Base-by-base conservation (phyloP, 768 basidiomycete species). In the Suillus fuscotomentosus region DNA sequence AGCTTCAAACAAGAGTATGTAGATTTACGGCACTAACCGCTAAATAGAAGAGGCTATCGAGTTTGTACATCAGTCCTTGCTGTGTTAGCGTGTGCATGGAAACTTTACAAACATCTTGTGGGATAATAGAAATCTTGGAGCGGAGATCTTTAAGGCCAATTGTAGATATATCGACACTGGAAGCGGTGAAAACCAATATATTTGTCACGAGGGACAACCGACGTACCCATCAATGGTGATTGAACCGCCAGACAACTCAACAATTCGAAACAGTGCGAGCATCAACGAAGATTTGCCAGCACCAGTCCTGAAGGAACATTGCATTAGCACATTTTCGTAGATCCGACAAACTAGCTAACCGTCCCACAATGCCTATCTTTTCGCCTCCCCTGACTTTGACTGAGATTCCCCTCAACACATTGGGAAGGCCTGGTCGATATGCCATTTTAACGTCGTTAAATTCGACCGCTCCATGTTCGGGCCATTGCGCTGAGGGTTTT, bases 331-430 rank as follows among this genome's bases (percentile, higher is more conserved):
- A 20, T 2, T 9, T 31, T 5, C 20, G 15, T 17, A 17, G 17
- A 9, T 53, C 9, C 9, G 9, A 31, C 17, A 53, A 31, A 53
- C 4, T 15, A 17, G 38, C 73, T 14, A 48, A 79, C 71, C 86
- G 71, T 57, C 90, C 90, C 5, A 93, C 89, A 42, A 93, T 84
- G 20, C 91, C 91, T 61, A 93, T 86, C 78, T 91, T 91, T 75
- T 94, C 90, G 1, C 88, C 87, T 0, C 83, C 84, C 4, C 78
- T 75, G 51, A 93, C 83, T n/a, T 76, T 75, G 68, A 92, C 55
- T 6, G 83, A 83, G 20, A 93, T 77, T 0, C 85, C 85, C 69
- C 87, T 86, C 41, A 94, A 79, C 3, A 92, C 90, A 17, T 84
- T 82, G 0, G 91, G 90, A n/a, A 93, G 78, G 4, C 88, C 89